Conservation (phyloP, 305 asterid species). For the Striga hermonthica region DNA sequence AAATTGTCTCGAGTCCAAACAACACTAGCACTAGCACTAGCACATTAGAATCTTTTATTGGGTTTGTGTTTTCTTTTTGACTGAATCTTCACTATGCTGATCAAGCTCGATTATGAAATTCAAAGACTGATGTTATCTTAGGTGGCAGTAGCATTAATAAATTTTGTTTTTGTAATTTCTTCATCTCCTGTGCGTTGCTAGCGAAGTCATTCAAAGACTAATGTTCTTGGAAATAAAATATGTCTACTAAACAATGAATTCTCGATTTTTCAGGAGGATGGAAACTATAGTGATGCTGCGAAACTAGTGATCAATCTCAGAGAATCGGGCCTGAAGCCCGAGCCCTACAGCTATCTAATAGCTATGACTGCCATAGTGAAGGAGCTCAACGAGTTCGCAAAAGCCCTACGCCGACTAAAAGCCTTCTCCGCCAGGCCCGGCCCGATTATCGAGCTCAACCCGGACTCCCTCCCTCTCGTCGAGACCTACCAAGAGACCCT, state of each 20-base stretch:
- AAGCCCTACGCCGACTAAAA: constrained; percentile 75
- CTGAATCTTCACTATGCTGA: neutral
- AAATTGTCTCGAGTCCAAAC: too few relatives aligned
- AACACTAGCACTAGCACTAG: too few relatives aligned
- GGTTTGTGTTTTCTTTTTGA: too few relatives aligned
- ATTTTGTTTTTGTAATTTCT: neutral
- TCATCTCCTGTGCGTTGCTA: neutral
- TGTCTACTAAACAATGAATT: neutral
- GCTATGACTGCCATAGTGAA: constrained; percentile 94
- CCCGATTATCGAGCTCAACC: constrained; percentile 54
- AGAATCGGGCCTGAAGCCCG: constrained; percentile 78
- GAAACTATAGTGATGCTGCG: constrained; percentile 70
- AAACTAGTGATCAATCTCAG: constrained; percentile 62
- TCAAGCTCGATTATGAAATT: neutral
- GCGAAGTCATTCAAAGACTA: neutral
- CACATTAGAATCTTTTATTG: too few relatives aligned
- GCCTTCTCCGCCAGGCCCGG: constrained; percentile 50
- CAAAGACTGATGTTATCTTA: neutral
- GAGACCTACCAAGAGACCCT: constrained; percentile 66
- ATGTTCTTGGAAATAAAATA: too few relatives aligned
- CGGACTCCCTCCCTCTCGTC: constrained; percentile 42
- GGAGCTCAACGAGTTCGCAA: constrained; percentile 87
- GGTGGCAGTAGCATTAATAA: neutral
- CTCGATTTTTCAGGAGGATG: constrained; percentile 60
- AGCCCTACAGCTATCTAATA: constrained; percentile 76